phyloP scores from a whole-genome alignment of 768 basidiomycete species.

The Suillus fuscotomentosus region DNA sequence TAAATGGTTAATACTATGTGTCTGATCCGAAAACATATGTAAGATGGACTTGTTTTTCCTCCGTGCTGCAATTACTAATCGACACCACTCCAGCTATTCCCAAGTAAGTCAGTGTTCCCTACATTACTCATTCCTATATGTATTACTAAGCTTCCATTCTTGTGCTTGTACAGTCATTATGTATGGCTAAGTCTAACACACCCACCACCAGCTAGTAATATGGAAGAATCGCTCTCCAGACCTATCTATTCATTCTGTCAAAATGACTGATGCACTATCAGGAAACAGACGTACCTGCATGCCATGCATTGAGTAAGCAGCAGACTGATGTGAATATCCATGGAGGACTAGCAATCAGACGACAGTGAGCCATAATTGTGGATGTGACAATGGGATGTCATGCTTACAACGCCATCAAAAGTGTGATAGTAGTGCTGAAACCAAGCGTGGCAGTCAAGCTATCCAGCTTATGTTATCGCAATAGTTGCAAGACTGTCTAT shows the following conservation, averaged over 20 bases:
- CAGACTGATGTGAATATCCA: slow-evolving; percentile 57
- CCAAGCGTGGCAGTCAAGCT: slow-evolving; percentile 62
- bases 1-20: too few relatives aligned
- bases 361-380: not conserved
- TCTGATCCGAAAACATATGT: too few relatives aligned
- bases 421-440: slow-evolving; percentile 54
- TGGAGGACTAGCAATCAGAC: slow-evolving; percentile 44
- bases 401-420: slow-evolving; percentile 62
- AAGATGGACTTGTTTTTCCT: too few relatives aligned
- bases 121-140: too few relatives aligned
- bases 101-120: too few relatives aligned
- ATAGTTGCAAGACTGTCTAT: not conserved
- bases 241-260: slow-evolving; percentile 35
- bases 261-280: not conserved
- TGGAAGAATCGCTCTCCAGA: slow-evolving; percentile 70
- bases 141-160: too few relatives aligned
- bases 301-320: slow-evolving; percentile 52
- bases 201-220: slow-evolving; percentile 56
- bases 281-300: slow-evolving; percentile 39
- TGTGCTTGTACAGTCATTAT: too few relatives aligned
- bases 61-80: too few relatives aligned
- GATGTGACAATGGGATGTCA: not conserved
- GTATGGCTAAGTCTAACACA: too few relatives aligned
- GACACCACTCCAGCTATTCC: too few relatives aligned
- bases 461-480: not conserved